phyloP scores from a whole-genome alignment of 441 rosid genomes.

The Populus trichocarpa region DNA sequence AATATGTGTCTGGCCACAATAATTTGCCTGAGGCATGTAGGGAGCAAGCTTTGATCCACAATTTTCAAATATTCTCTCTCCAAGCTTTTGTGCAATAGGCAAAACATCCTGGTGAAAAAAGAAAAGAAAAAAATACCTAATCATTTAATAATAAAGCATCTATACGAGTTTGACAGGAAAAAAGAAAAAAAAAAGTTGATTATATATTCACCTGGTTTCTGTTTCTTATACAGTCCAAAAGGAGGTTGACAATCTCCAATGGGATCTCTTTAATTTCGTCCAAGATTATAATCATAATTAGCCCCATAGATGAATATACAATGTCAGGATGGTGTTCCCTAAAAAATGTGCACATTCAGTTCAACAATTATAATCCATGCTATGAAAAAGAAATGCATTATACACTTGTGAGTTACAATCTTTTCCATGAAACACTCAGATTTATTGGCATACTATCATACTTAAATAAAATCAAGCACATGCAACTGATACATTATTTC shows the following conservation, averaged over 20 bases:
- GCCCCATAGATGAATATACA: constrained; percentile 16
- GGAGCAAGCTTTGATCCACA: constrained; percentile 6
- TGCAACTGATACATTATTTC: not conserved
- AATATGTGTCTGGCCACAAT: too few species aligned
- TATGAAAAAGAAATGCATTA: not conserved
- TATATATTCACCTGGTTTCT: constrained; percentile 8
- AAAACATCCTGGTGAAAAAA: constrained; percentile 5
- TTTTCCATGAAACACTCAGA: not conserved
- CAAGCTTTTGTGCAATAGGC: constrained; percentile 8
- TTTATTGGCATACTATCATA: not conserved
- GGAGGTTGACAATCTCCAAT: not conserved
- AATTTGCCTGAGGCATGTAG: constrained; percentile 5
- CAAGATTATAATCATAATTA: constrained; percentile 12
- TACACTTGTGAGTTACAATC: too few species aligned
- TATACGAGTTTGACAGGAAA: not conserved
- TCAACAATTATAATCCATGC: not conserved
- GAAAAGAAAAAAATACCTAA: not conserved
- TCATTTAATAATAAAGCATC: not conserved
- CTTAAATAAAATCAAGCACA: not conserved
- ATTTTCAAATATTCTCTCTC: constrained; percentile 12
- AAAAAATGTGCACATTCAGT: not conserved
- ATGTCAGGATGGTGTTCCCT: constrained; percentile 14
- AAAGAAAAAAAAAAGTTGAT: not conserved
- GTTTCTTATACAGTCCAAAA: constrained; percentile 14
- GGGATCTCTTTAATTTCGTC: constrained; percentile 1